These are phyloP conservation scores for Eutypella sp. DNA, from an alignment of 2,329 filamentous ascomycete species.

Conservation along the genomic window DNA sequence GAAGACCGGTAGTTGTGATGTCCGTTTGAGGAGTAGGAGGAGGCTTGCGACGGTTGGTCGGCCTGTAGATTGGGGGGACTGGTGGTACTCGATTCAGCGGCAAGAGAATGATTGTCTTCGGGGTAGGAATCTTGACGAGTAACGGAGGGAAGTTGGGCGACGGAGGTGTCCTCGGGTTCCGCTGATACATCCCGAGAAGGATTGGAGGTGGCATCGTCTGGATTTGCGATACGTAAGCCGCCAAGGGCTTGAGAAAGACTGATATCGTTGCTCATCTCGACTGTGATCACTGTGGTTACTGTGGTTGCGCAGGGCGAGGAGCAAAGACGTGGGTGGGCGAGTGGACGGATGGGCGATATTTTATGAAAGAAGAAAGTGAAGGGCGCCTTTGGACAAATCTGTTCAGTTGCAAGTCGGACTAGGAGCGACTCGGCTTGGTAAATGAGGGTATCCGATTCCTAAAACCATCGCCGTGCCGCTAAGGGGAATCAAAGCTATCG, in stretches of 20 bases:
- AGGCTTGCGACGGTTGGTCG: constrained; percentile 18
- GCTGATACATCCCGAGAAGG: constrained; percentile 25
- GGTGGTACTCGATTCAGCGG: constrained; percentile 14
- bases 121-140: constrained; percentile 18
- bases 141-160: constrained; percentile 17
- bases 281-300: no score
- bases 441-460: background rate
- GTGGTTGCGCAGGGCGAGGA: background rate
- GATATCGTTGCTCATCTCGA: constrained; percentile 80
- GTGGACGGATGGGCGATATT: background rate
- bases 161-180: constrained; percentile 24
- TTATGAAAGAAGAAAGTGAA: no score
- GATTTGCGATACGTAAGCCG: constrained; percentile 93
- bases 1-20: constrained; percentile 21
- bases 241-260: constrained; percentile 90
- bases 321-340: background rate
- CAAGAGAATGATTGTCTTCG: constrained; percentile 15
- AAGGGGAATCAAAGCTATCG: background rate
- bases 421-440: background rate
- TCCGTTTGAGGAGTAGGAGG: constrained; percentile 18
- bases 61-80: constrained; percentile 18
- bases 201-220: constrained; percentile 61
- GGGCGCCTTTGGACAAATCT: no score
- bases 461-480: background rate
- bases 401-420: background rate